These are phyloP conservation scores for Boletus pseudopeckii DNA, from an alignment of 768 basidiomycete species.

Conservation along the genomic window DNA sequence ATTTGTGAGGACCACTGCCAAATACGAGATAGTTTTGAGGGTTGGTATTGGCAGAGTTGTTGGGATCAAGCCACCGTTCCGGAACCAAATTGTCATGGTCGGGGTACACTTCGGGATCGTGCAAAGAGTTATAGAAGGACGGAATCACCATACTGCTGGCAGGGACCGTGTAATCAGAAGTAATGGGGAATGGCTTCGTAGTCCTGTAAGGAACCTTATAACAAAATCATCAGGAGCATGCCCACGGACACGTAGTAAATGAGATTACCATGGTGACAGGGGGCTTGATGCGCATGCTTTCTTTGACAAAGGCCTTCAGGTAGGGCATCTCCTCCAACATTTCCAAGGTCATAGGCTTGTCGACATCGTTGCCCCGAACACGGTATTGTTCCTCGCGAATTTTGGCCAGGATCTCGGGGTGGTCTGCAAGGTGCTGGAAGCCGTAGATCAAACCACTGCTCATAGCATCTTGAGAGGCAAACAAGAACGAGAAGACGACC, in stretches of 20 bases:
- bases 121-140: slow-evolving; percentile 87
- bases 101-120: slow-evolving; percentile 85
- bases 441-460: slow-evolving; percentile 92
- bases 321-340: slow-evolving; percentile 92
- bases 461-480: slow-evolving; percentile 98
- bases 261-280: slow-evolving; percentile 87
- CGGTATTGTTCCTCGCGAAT: slow-evolving; percentile 87
- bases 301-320: slow-evolving; percentile 88
- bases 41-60: slow-evolving; percentile 73
- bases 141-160: slow-evolving; percentile 92
- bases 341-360: slow-evolving; percentile 79
- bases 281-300: slow-evolving; percentile 86
- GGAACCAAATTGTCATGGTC: slow-evolving; percentile 80
- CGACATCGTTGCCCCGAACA: slow-evolving; percentile 73
- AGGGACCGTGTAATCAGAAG: slow-evolving; percentile 89
- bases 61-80: slow-evolving; percentile 89
- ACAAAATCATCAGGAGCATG: slow-evolving; percentile 10
- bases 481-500: slow-evolving; percentile 95
- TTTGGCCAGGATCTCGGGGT: slow-evolving; percentile 85
- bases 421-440: slow-evolving; percentile 94
- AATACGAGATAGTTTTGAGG: slow-evolving; percentile 97
- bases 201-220: slow-evolving; percentile 88
- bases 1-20: slow-evolving; percentile 89
- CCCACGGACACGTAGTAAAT: slow-evolving; percentile 1
- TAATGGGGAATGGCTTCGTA: slow-evolving; percentile 88